phyloP scores from a whole-genome alignment of 2,329 filamentous ascomycete species.

The Cladophialophora bantiana region DNA sequence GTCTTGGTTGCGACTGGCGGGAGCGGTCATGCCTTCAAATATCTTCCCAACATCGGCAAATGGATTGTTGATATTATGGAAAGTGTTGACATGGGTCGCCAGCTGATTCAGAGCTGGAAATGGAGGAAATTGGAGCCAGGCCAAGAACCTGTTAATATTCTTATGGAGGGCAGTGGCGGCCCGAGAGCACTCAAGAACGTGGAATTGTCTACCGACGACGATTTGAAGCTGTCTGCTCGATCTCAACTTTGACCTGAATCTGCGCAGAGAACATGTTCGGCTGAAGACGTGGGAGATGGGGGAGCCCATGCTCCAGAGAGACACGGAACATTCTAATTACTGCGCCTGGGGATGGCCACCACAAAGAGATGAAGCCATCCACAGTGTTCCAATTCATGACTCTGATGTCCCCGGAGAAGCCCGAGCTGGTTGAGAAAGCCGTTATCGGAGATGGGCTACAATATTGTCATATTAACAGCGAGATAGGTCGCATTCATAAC shows the following conservation, averaged over 20 bases:
- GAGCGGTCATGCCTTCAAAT: slow-evolving; percentile 69
- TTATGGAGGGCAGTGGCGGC: slow-evolving; percentile 39
- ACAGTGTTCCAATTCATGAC: too few species aligned
- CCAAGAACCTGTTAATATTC: slow-evolving; percentile 32
- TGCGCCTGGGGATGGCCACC: too few species aligned
- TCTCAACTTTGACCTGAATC: neutral
- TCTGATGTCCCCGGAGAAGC: neutral
- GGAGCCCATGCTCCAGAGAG: too few species aligned
- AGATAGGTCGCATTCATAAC: neutral
- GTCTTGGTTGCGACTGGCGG: slow-evolving; percentile 68
- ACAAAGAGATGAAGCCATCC: too few species aligned
- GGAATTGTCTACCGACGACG: slow-evolving; percentile 23
- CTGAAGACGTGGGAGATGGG: too few species aligned
- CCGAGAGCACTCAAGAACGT: slow-evolving; percentile 36
- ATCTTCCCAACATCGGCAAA: slow-evolving; percentile 64
- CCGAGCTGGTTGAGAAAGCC: neutral
- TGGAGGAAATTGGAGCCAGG: slow-evolving; percentile 37
- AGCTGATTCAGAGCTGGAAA: slow-evolving; percentile 39
- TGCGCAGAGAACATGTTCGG: neutral
- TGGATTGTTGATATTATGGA: slow-evolving; percentile 61
- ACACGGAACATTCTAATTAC: too few species aligned
- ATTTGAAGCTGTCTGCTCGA: slow-evolving; percentile 18
- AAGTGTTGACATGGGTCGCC: slow-evolving; percentile 45
- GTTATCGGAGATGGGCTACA: slow-evolving; percentile 9
- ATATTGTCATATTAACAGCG: too few species aligned